These are phyloP conservation scores for Ehretia macrophylla DNA, from an alignment of 257 asterid species.

Conservation along the genomic window DNA sequence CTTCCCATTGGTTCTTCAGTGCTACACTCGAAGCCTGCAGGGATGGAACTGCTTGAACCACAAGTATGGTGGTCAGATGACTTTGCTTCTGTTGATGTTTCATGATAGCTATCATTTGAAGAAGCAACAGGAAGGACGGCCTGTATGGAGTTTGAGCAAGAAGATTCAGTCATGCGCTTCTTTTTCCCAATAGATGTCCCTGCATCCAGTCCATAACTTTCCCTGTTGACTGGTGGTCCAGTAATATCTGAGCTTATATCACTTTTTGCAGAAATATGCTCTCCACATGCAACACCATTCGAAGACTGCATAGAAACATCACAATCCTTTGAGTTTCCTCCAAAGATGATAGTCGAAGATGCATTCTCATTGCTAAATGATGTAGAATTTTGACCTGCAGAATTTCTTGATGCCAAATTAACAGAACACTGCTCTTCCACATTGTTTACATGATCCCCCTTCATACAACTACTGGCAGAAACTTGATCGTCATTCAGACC, in stretches of 20 bases:
- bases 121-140: slow-evolving; percentile 6
- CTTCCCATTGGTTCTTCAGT: slow-evolving; percentile 30
- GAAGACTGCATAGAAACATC: slow-evolving; percentile 29
- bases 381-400: slow-evolving; percentile 21
- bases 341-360: slow-evolving; percentile 13
- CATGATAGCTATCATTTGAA: slow-evolving; percentile 7
- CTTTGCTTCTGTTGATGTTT: slow-evolving; percentile 16
- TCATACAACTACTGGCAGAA: background rate
- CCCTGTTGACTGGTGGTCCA: slow-evolving; percentile 14
- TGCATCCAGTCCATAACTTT: slow-evolving; percentile 16
- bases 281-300: slow-evolving; percentile 10
- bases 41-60: slow-evolving; percentile 10
- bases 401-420: slow-evolving; percentile 21
- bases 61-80: background rate
- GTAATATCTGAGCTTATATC: slow-evolving; percentile 27
- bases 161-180: slow-evolving; percentile 12
- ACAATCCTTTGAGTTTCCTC: slow-evolving; percentile 11
- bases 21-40: slow-evolving; percentile 24
- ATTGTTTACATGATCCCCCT: slow-evolving; percentile 5
- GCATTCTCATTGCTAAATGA: slow-evolving; percentile 20
- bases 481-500: slow-evolving; percentile 4
- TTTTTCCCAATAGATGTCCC: background rate
- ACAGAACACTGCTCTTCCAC: slow-evolving; percentile 8
- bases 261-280: slow-evolving; percentile 26
- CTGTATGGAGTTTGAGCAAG: slow-evolving; percentile 13